A percentile compares a stretch with the other conserved stretches of the same genome.
phyloP scores from a whole-genome alignment of 1,284 basidiomycete genomes.

The Hymenochaete sp. region DNA sequence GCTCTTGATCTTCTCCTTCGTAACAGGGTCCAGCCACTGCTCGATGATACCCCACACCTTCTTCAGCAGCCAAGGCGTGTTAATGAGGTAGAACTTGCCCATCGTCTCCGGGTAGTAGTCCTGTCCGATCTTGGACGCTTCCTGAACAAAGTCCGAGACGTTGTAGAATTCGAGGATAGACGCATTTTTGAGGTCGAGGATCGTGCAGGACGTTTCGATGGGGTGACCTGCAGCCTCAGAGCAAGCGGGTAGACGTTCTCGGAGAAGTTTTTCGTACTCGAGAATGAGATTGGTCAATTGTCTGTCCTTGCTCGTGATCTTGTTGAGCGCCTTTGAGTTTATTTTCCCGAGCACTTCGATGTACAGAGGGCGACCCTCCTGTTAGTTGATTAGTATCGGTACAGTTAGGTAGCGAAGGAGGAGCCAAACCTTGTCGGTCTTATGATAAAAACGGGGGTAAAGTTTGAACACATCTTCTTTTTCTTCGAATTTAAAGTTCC shows the following conservation, averaged over 20 bases:
- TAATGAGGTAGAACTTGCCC: constrained; percentile 97
- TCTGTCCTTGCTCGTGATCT: constrained; percentile 78
- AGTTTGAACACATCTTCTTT: constrained; percentile 80
- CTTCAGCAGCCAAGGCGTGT: constrained; percentile 87
- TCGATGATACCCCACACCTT: constrained; percentile 87
- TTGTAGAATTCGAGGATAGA: constrained; percentile 80
- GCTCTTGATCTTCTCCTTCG: constrained; percentile 79
- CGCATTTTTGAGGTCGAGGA: constrained; percentile 87
- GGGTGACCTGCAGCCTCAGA: constrained; percentile 66
- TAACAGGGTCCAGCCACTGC: constrained; percentile 92
- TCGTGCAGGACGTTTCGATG: constrained; percentile 97
- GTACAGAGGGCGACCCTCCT: constrained; percentile 95
- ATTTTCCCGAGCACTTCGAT: constrained; percentile 89
- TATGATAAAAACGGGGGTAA: constrained; percentile 96
- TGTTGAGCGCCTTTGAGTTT: constrained; percentile 79
- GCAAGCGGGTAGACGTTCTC: constrained; percentile 79
- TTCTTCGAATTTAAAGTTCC: constrained; percentile 87
- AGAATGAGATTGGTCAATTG: constrained; percentile 84
- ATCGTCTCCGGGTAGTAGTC: constrained; percentile 90
- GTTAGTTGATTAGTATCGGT: constrained; percentile 5
- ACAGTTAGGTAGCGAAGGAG: background rate
- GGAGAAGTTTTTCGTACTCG: constrained; percentile 91
- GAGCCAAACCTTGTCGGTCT: constrained; percentile 74
- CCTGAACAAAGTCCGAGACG: constrained; percentile 87
- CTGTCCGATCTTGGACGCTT: constrained; percentile 80